Base-by-base conservation (phyloP, 2,329 filamentous ascomycete genomes). In the Hymenoscyphus repandus region DNA sequence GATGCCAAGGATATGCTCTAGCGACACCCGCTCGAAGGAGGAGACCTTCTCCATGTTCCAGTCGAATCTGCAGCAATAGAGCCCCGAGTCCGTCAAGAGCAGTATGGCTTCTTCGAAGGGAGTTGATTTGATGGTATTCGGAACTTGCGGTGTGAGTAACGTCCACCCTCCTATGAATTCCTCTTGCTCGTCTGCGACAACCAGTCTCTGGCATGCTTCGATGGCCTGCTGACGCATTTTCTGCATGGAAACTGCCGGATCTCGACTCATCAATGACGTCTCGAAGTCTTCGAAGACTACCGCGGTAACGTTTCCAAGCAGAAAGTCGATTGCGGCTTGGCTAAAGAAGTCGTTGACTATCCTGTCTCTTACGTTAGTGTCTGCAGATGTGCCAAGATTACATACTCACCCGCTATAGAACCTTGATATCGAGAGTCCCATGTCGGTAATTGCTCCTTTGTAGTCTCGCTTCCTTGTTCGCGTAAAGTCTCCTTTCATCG, bases 341-440 rank as follows among this genome's bases (percentile, higher is more conserved):
- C 91, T 87, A 69, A 97, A 97, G 68, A 95, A 96, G 70, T 99
- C 93, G 60, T 95, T 96, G 58, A 99, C 90, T 70, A 97, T 93
- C 58, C 96, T 97, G 22, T 43, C 64, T 6, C 27, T 33, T 15
- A 20, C 12, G 40, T 58, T 46, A 61, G 50, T 9, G 15, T 27
- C 9, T 17, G 5, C 22, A 3, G n/a, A 9, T 36, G 34, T 42
- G 13, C 12, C 1, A 42, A 15, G 2, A 18, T 18, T 7, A n/a
- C 37, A 17, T 48, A 63, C 78, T 65, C 68, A 84, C 82, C 82
- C 81, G 51, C 79, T 85, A 59, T 83, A 85, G 53, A 84, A 82
- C 37, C 89, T 76, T 22, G 88, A 92, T 38, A 99, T 74, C 0
- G 91, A 96, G 45, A 97, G 75, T 0, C 90, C 89, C 45, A 96